Base-by-base conservation (phyloP, 2,329 filamentous ascomycete genomes). In the Emergomyces orientalis region DNA sequence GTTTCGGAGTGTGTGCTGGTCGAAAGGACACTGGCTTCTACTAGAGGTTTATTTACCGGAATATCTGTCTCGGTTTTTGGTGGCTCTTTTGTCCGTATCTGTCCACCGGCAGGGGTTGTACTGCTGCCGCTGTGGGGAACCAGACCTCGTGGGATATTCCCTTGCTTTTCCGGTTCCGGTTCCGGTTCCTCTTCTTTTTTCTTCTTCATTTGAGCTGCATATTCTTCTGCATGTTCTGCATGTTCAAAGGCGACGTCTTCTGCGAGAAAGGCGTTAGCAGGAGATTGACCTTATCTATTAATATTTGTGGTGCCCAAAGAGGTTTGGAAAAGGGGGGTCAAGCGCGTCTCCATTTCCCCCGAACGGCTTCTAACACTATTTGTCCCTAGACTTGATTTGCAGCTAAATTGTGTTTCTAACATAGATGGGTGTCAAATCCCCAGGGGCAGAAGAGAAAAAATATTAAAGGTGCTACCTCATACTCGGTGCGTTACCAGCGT, bases 401-500 rank as follows among this genome's bases (percentile, higher is more conserved):
- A 22, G 1, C 19, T 45, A 45, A 45, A 45, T 9, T 45, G 41
- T 9, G 41, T 4, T 19, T 17, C 41, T 45, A 13, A n/a, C 43
- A 45, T 6, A 22, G 9, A 1, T 22, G 19, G 43, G n/a, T 22
- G 43, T 2, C 9, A 19, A 22, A n/a, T 11, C 7, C 5, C 43
- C 17, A 11, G 25, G 25, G 25, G 14, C 22, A 57, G 17, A 11
- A 55, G 17, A 27, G 14, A 49, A n/a, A 25, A 59, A 63, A 2
- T 17, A 59, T 32, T 32, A 58, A 55, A 13, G 43, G 22, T 27
- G 60, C 45, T 32, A 49, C 32, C 19, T 49, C 77, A 68, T 74
- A 85, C 80, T 82, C 78, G 84, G 81, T n/a, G 84, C 76, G 73
- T 94, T 94, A 58, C 90, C 90, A 63, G 85, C 85, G 71, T 94